Evolutionary conservation across 352 stramenopile species (phyloP), one percentile per base, ranked within the genome.

Genomic region (Globisporangium echinulatum): DNA sequence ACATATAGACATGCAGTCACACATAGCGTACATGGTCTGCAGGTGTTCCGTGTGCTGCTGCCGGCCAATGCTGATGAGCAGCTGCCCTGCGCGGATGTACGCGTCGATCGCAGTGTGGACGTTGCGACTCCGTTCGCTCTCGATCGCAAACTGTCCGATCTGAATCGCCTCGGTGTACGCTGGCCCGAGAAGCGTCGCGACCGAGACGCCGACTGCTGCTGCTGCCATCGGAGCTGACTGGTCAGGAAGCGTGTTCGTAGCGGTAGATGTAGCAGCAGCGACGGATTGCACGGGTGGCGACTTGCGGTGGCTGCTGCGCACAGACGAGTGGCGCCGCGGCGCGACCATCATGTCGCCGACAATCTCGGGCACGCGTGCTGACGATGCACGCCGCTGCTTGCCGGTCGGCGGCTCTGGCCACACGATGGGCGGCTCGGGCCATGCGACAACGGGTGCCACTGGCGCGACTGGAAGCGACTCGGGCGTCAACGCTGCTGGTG

Each of bases 71-170:
- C 72, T 66, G 43, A 90, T 83, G 19, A 93, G 74, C 63, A 81
- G 67, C 49, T 89, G 75, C 1, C 82, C 84, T 2, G 84, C 81
- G 15, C 65, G 53, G 49, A 90, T 88, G 59, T 93, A 93, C n/a
- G 57, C 69, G 57, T 89, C 65, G 54, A 93, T 88, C 10, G 84
- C 79, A 0, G 78, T 85, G 66, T 84, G 70, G 6, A 82, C 71
- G 52, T 88, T 59, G 5, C 82, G 76, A 46, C 61, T 67, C 9
- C 84, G 77, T 62, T 93, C 84, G 50, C 66, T 85, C 49, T 87
- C 70, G 37, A 93, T 92, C 7, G 82, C 84, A 36, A 70, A 73
- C 59, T 90, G 83, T 7, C 82, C 82, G 54, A 86, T 64, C 14
- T 69, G 63, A 10, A 93, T 71, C 8, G 80, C 82, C 5, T 85